Evolutionary conservation across 163 green algal genomes (phyloP), one percentile per base, ranked within the genome.

Genomic region (Scenedesmus sp.): DNA sequence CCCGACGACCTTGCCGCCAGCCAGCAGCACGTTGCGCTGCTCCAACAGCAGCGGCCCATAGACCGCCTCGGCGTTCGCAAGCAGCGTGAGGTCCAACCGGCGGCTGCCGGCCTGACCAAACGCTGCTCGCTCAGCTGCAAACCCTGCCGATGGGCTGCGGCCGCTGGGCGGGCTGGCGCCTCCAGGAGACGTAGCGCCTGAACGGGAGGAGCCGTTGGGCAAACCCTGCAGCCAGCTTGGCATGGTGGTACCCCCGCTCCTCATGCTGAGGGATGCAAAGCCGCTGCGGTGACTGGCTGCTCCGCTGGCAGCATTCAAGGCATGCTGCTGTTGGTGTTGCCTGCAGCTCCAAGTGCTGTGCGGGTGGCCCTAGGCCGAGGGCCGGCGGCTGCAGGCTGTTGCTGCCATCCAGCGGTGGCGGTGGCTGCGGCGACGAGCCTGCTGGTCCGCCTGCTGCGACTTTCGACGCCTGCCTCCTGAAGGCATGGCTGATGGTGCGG

Each of bases 401-500:
- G 82, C 51, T 78, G 82, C 82, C 82, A 18, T 87, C 82, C 22
- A 87, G 51, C 24, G 82, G 82, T 51, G 82, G 82, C 18, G 20
- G 65, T 24, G 82, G 82, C 53, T 76, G 82, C 3, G 82, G 82
- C 0, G 82, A 87, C 3, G 51, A 46, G 9, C 82, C 82, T 79
- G 33, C 30, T 30, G 82, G 51, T 13, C 82, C 82, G 13, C n/a
- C n/a, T 46, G 51, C 49, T 33, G 51, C 82, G 2, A 26, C 82
- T 53, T 87, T 76, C 13, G 53, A 40, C 30, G 53, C 30, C n/a
- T 30, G 82, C 1, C 82, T 51, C 9, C 53, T 40, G 53, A 87
- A 87, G 3, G 82, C 82, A 37, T 26, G 33, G 53, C 79, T 53
- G 24, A 87, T 87, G 37, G 49, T 78, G n/a, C 49, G 82, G 35